Evolutionary conservation across 805 yeast genomes (phyloP), one percentile per base, ranked within the genome.

Genomic region (Geotrichum ghanense): DNA sequence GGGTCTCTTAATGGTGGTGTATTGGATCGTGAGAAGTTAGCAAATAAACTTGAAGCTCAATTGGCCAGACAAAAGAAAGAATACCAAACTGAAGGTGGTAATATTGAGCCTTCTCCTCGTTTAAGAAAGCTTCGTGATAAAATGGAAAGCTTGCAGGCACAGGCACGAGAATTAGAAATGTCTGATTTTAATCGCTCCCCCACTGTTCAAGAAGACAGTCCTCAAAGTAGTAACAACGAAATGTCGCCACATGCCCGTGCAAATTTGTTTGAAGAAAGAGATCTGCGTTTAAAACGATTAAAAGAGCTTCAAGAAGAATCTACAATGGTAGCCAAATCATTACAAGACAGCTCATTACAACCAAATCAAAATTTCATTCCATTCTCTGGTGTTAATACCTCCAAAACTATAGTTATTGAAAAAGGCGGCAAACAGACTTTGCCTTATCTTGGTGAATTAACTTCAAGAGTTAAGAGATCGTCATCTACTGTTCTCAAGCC

Each of bases 131-230:
- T 89, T 55, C 71, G 95, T 47, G 85, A 81, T 55, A 75, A 81
- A 59, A 87, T 87, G 95, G 94, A 84, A 49, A 81, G 77, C 52
- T 71, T 89, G 46, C 95, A 85, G 59, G 75, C 76, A 43, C 84
- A 85, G 67, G 96, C 96, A 0, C 69, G 94, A 50, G 84, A 83
- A 57, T 70, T 90, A 49, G 97, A 90, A 60, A 81, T 78, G 75
- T 82, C 84, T 17, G 92, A 87, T 53, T 88, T 87, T 56, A 31
- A 19, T 12, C 12, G 12, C 12, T 9, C 31, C 16, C 37, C 37
- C 12, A 24, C 19, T 5, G 81, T 75, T 22, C 79, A 83, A 35
- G 73, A 84, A 61, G 83, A 83, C 57, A 76, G 71, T 53, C 82
- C 82, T 61, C 64, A 68, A 14, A 61, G 59, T 45, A 63, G 69